These are phyloP conservation scores for Paraphaeosphaeria minitans DNA, from an alignment of 2,329 filamentous ascomycete genomes.

Conservation along the genomic window DNA sequence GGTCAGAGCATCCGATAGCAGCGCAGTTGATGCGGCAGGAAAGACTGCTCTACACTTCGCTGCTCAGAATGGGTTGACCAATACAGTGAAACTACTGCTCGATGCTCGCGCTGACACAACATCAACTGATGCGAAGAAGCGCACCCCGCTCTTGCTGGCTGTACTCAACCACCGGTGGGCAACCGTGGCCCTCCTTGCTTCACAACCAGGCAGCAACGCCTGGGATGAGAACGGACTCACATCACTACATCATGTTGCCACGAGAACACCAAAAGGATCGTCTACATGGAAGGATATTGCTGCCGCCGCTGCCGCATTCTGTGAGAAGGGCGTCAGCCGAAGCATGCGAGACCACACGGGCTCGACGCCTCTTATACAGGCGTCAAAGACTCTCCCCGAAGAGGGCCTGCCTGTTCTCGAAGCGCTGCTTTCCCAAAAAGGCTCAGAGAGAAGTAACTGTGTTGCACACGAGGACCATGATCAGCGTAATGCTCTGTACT, in stretches of 20 bases:
- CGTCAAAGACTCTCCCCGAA: slow-evolving; percentile 34
- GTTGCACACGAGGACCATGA: slow-evolving; percentile 40
- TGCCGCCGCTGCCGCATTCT: slow-evolving; percentile 29
- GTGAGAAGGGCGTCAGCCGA: slow-evolving; percentile 37
- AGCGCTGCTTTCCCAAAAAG: slow-evolving; percentile 26
- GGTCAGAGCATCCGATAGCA: slow-evolving; percentile 30
- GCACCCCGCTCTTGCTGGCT: slow-evolving; percentile 39
- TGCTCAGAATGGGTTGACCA: slow-evolving; percentile 31
- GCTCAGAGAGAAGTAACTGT: slow-evolving; percentile 32
- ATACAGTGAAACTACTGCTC: slow-evolving; percentile 28
- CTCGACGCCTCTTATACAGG: slow-evolving; percentile 42
- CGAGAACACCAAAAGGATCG: slow-evolving; percentile 26
- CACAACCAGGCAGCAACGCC: slow-evolving; percentile 36
- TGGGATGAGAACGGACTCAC: slow-evolving; percentile 39
- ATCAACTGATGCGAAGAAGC: slow-evolving; percentile 27
- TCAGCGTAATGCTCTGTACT: slow-evolving; percentile 33
- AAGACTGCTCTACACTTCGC: slow-evolving; percentile 38
- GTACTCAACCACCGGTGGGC: slow-evolving; percentile 35
- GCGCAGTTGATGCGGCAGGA: slow-evolving; percentile 18
- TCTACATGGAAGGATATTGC: slow-evolving; percentile 37
- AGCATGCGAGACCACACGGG: slow-evolving; percentile 41
- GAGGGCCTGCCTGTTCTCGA: slow-evolving; percentile 37
- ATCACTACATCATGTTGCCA: slow-evolving; percentile 39
- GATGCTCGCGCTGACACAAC: slow-evolving; percentile 30
- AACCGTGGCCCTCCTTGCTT: slow-evolving; percentile 32